These are phyloP conservation scores for Yamadazyma diddensiae DNA, from an alignment of 1,139 yeast genomes.

Conservation along the genomic window DNA sequence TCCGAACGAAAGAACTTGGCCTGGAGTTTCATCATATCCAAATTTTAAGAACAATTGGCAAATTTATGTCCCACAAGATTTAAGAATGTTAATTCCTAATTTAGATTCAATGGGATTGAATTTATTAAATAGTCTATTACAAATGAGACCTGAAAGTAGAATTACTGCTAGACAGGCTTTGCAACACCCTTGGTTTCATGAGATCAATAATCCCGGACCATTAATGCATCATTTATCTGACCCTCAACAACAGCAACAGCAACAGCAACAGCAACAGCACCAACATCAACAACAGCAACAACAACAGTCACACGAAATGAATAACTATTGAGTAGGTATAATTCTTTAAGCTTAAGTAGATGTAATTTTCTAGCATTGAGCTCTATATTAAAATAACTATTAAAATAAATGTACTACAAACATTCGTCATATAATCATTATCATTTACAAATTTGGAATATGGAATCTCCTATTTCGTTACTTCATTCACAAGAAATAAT, in stretches of 20 bases:
- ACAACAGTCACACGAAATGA: background rate
- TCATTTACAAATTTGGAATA: constrained; percentile 5
- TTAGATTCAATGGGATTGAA: constrained; percentile 82
- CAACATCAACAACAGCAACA: constrained; percentile 6
- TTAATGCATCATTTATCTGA: constrained; percentile 34
- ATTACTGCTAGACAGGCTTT: constrained; percentile 89
- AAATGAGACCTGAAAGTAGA: constrained; percentile 89
- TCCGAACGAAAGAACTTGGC: constrained; percentile 95
- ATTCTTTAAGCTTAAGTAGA: background rate
- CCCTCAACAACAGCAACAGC: constrained; percentile 19
- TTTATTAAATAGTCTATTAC: constrained; percentile 71
- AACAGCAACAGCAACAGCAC: constrained; percentile 8
- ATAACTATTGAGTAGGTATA: background rate
- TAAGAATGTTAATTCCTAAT: constrained; percentile 70
- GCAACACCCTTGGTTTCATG: constrained; percentile 95
- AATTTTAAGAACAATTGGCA: constrained; percentile 82
- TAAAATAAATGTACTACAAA: constrained; percentile 13
- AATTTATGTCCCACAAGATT: constrained; percentile 77
- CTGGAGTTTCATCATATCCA: constrained; percentile 82
- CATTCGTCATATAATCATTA: constrained; percentile 13
- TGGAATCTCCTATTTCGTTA: constrained; percentile 1
- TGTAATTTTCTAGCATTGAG: too few relatives aligned
- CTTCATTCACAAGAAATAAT: constrained; percentile 60
- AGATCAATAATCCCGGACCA: constrained; percentile 50
- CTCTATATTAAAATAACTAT: constrained; percentile 9